phyloP scores from a whole-genome alignment of 805 yeast species.

The Maudiozyma pseudohumilis region DNA sequence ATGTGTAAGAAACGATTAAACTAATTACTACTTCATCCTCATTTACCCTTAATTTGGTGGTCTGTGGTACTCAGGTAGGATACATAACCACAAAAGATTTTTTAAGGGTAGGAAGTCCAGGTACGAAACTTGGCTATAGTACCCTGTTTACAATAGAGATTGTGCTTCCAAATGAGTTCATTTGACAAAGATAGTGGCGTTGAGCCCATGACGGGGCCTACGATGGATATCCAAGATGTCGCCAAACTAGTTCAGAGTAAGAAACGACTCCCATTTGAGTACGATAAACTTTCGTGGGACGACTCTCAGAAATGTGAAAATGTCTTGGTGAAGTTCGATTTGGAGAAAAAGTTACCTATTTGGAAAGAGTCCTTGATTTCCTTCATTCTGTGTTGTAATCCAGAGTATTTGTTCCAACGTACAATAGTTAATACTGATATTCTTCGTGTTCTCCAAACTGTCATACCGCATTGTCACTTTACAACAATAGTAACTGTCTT shows the following conservation, averaged over 20 bases:
- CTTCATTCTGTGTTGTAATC: slow-evolving; percentile 11
- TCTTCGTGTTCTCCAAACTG: slow-evolving; percentile 7
- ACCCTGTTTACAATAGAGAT: too few relatives aligned
- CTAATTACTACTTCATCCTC: too few relatives aligned
- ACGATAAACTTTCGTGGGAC: slow-evolving; percentile 1
- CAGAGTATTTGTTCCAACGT: slow-evolving; percentile 6
- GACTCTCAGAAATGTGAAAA: slow-evolving; percentile 3
- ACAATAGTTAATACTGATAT: slow-evolving; percentile 6
- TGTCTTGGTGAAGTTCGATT: neutral
- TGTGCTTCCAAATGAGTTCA: too few relatives aligned
- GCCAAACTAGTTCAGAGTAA: slow-evolving; percentile 2
- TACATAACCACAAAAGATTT: too few relatives aligned
- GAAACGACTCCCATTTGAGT: slow-evolving; percentile 1
- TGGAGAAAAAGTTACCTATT: neutral
- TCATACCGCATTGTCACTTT: slow-evolving; percentile 7
- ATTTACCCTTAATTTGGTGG: too few relatives aligned
- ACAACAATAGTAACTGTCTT: slow-evolving; percentile 7
- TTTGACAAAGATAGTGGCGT: too few relatives aligned
- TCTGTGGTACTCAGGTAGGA: too few relatives aligned
- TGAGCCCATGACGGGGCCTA: too few relatives aligned
- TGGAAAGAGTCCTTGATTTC: slow-evolving; percentile 4
- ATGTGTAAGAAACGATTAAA: too few relatives aligned
- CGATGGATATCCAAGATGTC: neutral
- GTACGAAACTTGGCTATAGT: too few relatives aligned
- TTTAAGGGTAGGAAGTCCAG: too few relatives aligned